phyloP scores from a whole-genome alignment of 1,139 yeast species.

The Saccharomycopsis hybrid region DNA sequence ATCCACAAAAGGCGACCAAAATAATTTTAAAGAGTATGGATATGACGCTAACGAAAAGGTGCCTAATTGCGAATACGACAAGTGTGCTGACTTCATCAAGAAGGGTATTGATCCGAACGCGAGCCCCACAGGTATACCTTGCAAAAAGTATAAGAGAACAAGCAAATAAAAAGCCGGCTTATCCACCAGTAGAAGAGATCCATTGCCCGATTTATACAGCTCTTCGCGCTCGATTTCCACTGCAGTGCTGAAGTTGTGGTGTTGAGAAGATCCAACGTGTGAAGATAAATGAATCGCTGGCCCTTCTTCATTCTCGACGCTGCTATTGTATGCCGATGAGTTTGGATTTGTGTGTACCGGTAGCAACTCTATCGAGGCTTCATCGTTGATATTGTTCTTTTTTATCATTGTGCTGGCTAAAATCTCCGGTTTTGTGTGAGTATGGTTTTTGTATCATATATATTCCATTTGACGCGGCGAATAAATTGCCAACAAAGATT shows the following conservation, averaged over 20 bases:
- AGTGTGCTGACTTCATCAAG: slow-evolving; percentile 57
- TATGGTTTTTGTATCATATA: no score
- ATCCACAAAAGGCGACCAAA: slow-evolving; percentile 97
- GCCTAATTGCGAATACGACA: slow-evolving; percentile 88
- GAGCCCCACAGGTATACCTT: slow-evolving; percentile 46
- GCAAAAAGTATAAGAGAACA: neutral
- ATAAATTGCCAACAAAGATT: no score
- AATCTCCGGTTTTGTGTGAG: no score
- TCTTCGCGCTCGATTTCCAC: neutral
- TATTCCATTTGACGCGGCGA: no score
- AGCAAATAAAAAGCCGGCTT: slow-evolving; percentile 54
- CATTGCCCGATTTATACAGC: slow-evolving; percentile 2
- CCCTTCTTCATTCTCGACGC: neutral
- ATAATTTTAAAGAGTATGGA: slow-evolving; percentile 83
- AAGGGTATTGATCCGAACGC: slow-evolving; percentile 97
- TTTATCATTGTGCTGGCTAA: neutral
- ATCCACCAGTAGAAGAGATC: slow-evolving; percentile 31
- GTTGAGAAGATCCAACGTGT: slow-evolving; percentile 1
- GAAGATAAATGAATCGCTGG: neutral
- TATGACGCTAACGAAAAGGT: slow-evolving; percentile 86
- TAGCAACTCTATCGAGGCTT: slow-evolving; percentile 14
- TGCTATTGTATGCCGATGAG: slow-evolving; percentile 3
- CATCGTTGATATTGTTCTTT: neutral
- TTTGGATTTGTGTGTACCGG: slow-evolving; percentile 11
- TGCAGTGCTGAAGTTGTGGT: no score